These are phyloP conservation scores for Pichia heedii DNA, from an alignment of 805 yeast species.

Conservation along the genomic window DNA sequence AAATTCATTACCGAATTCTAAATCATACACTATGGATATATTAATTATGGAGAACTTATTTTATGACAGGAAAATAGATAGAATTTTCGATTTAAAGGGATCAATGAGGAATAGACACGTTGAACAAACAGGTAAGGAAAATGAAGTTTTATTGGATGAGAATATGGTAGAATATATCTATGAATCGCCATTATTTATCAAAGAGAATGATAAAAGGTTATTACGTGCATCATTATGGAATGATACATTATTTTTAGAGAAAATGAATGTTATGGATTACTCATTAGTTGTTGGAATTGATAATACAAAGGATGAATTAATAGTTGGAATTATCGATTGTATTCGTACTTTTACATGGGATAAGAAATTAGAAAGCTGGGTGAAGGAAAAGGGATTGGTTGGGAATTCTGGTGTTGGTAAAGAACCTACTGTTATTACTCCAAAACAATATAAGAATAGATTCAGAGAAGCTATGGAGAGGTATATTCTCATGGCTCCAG, in stretches of 20 bases:
- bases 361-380: conserved; percentile 97
- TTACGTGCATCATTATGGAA: conserved; percentile 88
- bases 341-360: conserved; percentile 98
- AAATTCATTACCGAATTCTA: conserved; percentile 60
- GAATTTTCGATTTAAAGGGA: conserved; percentile 94
- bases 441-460: conserved; percentile 87
- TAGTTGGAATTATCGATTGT: conserved; percentile 92
- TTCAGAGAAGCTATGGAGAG: conserved; percentile 98
- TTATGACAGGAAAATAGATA: conserved; percentile 67
- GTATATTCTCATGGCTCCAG: conserved; percentile 91
- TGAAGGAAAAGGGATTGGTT: conserved; percentile 86
- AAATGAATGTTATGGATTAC: conserved; percentile 98
- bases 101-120: conserved; percentile 97
- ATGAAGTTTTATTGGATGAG: conserved; percentile 91
- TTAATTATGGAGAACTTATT: conserved; percentile 94
- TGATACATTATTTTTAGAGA: conserved; percentile 86
- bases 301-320: conserved; percentile 52
- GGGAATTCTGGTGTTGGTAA: conserved; percentile 72
- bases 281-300: conserved; percentile 93
- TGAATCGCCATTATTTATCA: conserved; percentile 89
- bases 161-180: conserved; percentile 97
- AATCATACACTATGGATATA: conserved; percentile 76
- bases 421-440: conserved; percentile 96
- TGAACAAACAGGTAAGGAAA: conserved; percentile 89
- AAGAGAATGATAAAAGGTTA: conserved; percentile 82